Conservation (phyloP, 208 protist genomes). For the Angomonas desouzai region DNA sequence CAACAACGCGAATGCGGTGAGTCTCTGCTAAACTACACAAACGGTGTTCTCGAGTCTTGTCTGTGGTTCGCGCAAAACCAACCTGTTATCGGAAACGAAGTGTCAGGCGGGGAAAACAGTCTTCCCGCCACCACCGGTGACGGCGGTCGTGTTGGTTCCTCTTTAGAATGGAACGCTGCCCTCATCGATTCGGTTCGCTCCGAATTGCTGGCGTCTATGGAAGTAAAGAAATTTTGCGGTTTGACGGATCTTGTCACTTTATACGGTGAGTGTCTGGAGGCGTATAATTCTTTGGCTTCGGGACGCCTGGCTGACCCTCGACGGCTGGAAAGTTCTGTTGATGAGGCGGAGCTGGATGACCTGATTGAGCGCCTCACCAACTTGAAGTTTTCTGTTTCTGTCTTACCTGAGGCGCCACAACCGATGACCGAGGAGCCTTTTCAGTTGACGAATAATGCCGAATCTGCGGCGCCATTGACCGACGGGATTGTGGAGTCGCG, state of each 20-base stretch:
- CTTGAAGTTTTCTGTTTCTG: too few relatives aligned
- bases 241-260: background rate
- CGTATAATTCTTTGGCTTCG: background rate
- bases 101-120: background rate
- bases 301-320: too few relatives aligned
- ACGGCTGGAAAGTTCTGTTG: background rate
- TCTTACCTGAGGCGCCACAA: background rate
- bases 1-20: background rate
- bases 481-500: too few relatives aligned
- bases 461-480: too few relatives aligned
- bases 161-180: too few relatives aligned
- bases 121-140: background rate
- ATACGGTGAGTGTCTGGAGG: background rate
- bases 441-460: too few relatives aligned
- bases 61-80: background rate
- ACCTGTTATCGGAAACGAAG: background rate
- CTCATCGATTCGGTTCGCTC: background rate
- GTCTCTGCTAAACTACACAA: background rate
- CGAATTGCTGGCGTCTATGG: background rate
- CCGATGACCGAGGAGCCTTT: background rate
- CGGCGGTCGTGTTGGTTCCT: background rate
- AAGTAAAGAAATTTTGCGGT: background rate
- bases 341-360: background rate
- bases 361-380: too few relatives aligned
- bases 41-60: background rate